Conservation (phyloP, 2,329 filamentous ascomycete genomes). For the Fragosphaeria purpurea region DNA sequence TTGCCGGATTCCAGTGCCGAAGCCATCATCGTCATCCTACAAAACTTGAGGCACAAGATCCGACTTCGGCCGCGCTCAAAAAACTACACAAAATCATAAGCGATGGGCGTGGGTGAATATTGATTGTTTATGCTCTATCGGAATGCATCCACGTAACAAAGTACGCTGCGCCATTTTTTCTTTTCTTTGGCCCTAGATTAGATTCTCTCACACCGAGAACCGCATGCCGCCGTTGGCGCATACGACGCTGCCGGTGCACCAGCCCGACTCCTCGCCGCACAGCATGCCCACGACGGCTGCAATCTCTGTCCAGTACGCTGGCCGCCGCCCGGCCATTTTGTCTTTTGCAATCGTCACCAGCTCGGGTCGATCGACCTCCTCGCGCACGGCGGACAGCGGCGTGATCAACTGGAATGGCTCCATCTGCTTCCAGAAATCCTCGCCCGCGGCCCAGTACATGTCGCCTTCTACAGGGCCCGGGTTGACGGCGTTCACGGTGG, state of each 20-base stretch:
- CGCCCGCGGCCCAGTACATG: slow-evolving; percentile 36
- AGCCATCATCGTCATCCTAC: not conserved
- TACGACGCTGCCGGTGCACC: slow-evolving; percentile 70
- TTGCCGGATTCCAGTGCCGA: not conserved
- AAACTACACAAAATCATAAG: no score
- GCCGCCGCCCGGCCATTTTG: slow-evolving; percentile 41
- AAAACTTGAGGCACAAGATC: no score
- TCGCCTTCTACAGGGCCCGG: slow-evolving; percentile 44
- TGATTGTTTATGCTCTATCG: no score
- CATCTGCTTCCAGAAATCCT: slow-evolving; percentile 33
- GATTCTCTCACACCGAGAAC: slow-evolving; percentile 10
- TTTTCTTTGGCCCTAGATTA: no score
- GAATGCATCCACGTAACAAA: no score
- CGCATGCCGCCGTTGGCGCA: slow-evolving; percentile 70
- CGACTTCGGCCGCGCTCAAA: not conserved
- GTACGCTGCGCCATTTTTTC: no score
- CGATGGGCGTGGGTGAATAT: no score
- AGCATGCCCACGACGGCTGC: slow-evolving; percentile 69
- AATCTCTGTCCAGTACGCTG: slow-evolving; percentile 59
- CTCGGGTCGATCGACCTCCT: slow-evolving; percentile 50
- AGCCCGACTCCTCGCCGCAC: slow-evolving; percentile 58
- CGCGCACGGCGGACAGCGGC: slow-evolving; percentile 47
- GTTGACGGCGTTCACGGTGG: slow-evolving; percentile 48
- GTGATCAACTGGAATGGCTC: slow-evolving; percentile 49
- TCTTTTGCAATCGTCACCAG: slow-evolving; percentile 33